These are phyloP conservation scores for Calocera viscosa DNA, from an alignment of 768 basidiomycete genomes.

Conservation along the genomic window DNA sequence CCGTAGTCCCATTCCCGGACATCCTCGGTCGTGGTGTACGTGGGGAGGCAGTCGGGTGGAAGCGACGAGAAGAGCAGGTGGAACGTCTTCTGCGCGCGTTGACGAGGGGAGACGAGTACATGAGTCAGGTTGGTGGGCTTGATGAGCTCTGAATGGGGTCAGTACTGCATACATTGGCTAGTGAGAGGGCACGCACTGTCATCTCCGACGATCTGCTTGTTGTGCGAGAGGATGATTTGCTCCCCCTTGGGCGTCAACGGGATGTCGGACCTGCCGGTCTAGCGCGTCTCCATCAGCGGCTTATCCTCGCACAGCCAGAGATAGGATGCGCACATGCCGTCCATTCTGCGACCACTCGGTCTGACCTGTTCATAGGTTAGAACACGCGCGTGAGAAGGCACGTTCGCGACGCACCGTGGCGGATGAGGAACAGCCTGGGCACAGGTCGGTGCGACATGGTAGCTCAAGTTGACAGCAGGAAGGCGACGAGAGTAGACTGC, in stretches of 20 bases:
- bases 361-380: conserved; percentile 43
- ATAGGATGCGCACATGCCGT: conserved; percentile 17
- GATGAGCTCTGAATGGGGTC: conserved; percentile 42
- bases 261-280: conserved; percentile 85
- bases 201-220: conserved; percentile 55
- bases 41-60: conserved; percentile 36
- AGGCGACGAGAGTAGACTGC: background rate
- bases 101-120: conserved; percentile 74
- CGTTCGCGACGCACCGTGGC: conserved; percentile 45
- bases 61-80: conserved; percentile 57
- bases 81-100: conserved; percentile 75
- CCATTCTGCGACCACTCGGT: conserved; percentile 87
- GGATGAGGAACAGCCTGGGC: conserved; percentile 66
- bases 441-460: conserved; percentile 33
- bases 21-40: conserved; percentile 42
- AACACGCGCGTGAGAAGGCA: background rate
- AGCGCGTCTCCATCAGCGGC: conserved; percentile 10
- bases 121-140: conserved; percentile 67
- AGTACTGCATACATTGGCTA: background rate
- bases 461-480: conserved; percentile 21
- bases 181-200: conserved; percentile 44
- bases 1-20: conserved; percentile 82
- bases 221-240: conserved; percentile 52
- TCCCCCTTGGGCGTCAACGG: conserved; percentile 70
- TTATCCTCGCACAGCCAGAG: background rate